These are phyloP conservation scores for Coprinopsis marcescibilis DNA, from an alignment of 768 basidiomycete genomes.

Conservation along the genomic window DNA sequence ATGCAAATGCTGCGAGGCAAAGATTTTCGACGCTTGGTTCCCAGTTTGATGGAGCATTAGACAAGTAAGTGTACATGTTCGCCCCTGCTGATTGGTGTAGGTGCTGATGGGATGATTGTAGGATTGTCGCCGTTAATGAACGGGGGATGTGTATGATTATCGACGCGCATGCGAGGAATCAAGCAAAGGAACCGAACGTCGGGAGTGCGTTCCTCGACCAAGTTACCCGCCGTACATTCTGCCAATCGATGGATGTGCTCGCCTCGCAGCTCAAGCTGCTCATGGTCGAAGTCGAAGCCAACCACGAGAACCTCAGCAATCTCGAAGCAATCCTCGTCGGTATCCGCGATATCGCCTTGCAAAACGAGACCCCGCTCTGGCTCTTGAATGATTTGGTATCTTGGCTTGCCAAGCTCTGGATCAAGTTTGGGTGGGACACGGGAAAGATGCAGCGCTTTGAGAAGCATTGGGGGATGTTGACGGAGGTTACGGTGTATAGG, in stretches of 20 bases:
- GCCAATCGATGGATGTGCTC: constrained; percentile 56
- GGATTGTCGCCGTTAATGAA: constrained; percentile 70
- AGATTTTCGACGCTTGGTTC: too few species aligned
- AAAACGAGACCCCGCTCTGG: constrained; percentile 39
- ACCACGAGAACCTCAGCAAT: constrained; percentile 47
- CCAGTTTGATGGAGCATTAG: constrained; percentile 66
- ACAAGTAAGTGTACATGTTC: constrained; percentile 45
- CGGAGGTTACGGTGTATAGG: constrained; percentile 50
- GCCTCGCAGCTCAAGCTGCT: constrained; percentile 47
- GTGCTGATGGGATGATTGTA: constrained; percentile 21
- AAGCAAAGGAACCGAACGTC: constrained; percentile 29
- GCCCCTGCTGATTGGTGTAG: background rate
- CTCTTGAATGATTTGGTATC: constrained; percentile 48
- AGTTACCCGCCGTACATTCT: constrained; percentile 49
- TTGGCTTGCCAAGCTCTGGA: constrained; percentile 70
- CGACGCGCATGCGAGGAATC: constrained; percentile 7
- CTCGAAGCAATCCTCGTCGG: constrained; percentile 56
- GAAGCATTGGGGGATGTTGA: constrained; percentile 46
- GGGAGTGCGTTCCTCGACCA: constrained; percentile 37
- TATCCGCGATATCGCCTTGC: constrained; percentile 53
- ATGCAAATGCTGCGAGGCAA: too few species aligned
- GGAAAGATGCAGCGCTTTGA: constrained; percentile 43
- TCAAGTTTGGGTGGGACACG: constrained; percentile 57
- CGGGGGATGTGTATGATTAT: constrained; percentile 60
- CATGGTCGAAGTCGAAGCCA: constrained; percentile 59